These are phyloP conservation scores for Hortaea sp. DNA, from an alignment of 2,329 filamentous ascomycete genomes.

Conservation along the genomic window DNA sequence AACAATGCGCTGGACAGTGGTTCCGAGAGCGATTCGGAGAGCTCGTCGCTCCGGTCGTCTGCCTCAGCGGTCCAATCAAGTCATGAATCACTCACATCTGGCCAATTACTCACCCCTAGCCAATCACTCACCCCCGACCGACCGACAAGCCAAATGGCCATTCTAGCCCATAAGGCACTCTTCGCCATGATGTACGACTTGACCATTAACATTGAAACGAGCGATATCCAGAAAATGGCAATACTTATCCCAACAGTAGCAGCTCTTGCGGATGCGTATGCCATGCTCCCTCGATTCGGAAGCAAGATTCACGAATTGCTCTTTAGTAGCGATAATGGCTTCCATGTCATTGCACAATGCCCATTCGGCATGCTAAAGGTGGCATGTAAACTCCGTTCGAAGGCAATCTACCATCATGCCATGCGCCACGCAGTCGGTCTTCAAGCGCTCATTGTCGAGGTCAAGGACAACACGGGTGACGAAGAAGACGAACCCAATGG, in stretches of 20 bases:
- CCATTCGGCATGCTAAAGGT: background rate
- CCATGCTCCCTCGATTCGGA: background rate
- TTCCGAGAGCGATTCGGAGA: no score
- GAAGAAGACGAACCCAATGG: background rate
- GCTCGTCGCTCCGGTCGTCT: no score
- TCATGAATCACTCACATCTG: no score
- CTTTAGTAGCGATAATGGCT: background rate
- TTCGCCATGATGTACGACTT: background rate
- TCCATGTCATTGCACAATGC: background rate
- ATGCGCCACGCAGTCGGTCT: background rate
- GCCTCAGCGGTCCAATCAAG: no score
- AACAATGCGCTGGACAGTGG: no score
- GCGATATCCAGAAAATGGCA: background rate
- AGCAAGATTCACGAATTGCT: background rate
- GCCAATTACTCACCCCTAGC: no score
- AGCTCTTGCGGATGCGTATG: background rate
- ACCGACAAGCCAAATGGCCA: background rate
- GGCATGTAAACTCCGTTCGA: background rate
- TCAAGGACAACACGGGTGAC: no score
- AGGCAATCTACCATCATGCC: conserved; percentile 1
- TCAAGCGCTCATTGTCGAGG: background rate
- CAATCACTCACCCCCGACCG: no score
- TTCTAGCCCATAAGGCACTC: background rate
- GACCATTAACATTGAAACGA: background rate
- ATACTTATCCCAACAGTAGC: background rate